Base-by-base conservation (phyloP, 768 basidiomycete species). In the Melanogaster broomeanus region DNA sequence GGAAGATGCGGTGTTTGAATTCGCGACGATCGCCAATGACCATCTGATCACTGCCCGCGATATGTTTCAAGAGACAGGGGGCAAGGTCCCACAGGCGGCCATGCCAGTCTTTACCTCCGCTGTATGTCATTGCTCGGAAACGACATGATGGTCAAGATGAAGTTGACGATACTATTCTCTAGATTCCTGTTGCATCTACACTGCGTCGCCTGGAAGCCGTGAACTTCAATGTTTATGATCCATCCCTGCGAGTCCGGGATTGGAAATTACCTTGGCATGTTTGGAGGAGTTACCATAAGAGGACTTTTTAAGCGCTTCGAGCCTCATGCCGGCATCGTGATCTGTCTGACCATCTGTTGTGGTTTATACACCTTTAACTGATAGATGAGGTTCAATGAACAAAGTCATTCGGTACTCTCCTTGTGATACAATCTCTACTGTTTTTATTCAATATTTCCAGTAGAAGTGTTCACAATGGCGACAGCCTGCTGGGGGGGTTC, bases 251-350 rank as follows among this genome's bases (percentile, higher is more conserved):
- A 70, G 51, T 72, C 61, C 77, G 82, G 68, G 85, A 88, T 65
- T 92, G 92, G 84, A 81, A 80, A 73, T 70, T 93, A 60, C 81
- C 92, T 45, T 89, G 84, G 84, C 77, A 78, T 62, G 80, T 92
- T 31, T 84, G 81, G 81, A 69, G 76, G 44, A 68, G 75, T 57
- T 77, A 78, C 69, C 74, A 77, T 67, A 74, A 70, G 56, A 66
- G 74, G 67, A 53, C 48, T 56, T 69, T 69, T 46, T 69, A 56
- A 70, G 59, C 18, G 40, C 40, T 27, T 30, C 41, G n/a, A 38
- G 27, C 18, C n/a, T 25, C 34, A 67, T 68, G 67, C 66, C 67
- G 67, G 67, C 68, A 68, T 66, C 24, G 52, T 45, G 50, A 58
- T 63, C 56, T 51, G 19, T 47, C 27, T 39, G 49, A 19, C 40